Evolutionary conservation across 768 basidiomycete species (phyloP), one percentile per base, ranked within the genome.

Genomic region (Xerocomellus amylosporus): DNA sequence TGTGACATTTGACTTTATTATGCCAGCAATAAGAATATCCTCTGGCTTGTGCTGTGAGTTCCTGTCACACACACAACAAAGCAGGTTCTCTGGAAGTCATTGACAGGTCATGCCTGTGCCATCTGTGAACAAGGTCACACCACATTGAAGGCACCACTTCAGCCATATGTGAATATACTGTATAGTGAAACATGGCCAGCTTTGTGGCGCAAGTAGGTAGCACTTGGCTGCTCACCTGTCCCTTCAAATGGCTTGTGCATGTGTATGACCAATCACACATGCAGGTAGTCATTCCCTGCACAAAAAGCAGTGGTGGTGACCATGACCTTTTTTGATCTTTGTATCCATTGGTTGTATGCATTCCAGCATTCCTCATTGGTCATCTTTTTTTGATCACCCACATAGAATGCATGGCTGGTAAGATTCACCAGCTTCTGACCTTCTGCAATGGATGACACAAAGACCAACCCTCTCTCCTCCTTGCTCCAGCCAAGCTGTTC

Each of bases 221-320:
- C 49, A 51, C 0, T 1, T 22, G 0, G 49, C 34, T 0, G 24
- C 2, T 19, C 8, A 7, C 2, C 50, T 40, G 31, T 68, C 67
- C 0, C 64, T 19, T 66, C 59, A 4, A 51, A 58, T 0, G 68
- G 69, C 0, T 50, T 60, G 2, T 59, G 58, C 8, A 50, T 8
- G 39, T 69, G 64, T 0, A 68, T 44, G 0, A 65, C 59, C 0
- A 66, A 41, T 0, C 51, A 45, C 2, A 67, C 56, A 5, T 57
- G 52, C 0, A 58, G 30, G 34, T 65, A 63, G 50, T 70, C 62
- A n/a, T 68, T 67, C 0, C 70, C 70, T 0, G 60, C 62, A 8
- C 58, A 60, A 44, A 72, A 61, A 0, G 65, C 64, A 1, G 56
- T 58, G 0, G 65, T 71, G 4, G 58, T 50, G 0, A 70, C 44